Evolutionary conservation across 768 basidiomycete genomes (phyloP).

Genomic region (Goffeauzyma gilvescens): DNA sequence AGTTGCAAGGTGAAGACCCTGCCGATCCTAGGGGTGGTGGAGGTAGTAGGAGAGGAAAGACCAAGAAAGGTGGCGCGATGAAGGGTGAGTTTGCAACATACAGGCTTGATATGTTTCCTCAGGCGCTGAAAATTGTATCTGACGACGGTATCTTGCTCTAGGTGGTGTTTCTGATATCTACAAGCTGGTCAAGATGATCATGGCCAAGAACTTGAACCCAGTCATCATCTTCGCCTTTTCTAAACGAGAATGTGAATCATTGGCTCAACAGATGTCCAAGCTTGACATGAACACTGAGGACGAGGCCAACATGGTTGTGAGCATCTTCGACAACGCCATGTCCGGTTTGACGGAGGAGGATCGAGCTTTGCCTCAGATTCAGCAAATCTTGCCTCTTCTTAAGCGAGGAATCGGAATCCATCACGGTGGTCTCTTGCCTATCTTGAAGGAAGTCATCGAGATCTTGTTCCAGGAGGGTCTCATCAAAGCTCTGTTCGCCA

Average conservation of each 20-base stretch:
- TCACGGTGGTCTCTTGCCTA: constrained; percentile 90
- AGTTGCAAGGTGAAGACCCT: constrained; percentile 70
- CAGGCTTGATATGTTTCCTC: background rate
- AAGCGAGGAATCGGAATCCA: constrained; percentile 94
- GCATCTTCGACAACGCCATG: constrained; percentile 87
- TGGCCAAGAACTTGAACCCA: constrained; percentile 91
- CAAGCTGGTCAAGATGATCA: constrained; percentile 96
- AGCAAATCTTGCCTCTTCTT: constrained; percentile 75
- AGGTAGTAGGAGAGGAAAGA: constrained; percentile 76
- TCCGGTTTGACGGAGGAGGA: constrained; percentile 71
- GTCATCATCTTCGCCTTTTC: constrained; percentile 97
- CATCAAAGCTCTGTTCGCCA: constrained; percentile 94
- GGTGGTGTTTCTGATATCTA: constrained; percentile 72
- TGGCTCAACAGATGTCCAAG: constrained; percentile 82
- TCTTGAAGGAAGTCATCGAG: constrained; percentile 96
- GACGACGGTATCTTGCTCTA: constrained; percentile 20
- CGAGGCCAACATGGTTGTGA: constrained; percentile 67
- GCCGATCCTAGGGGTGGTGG: constrained; percentile 75
- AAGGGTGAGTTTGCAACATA: constrained; percentile 44
- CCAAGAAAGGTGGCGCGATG: constrained; percentile 76
- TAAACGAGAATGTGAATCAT: constrained; percentile 88
- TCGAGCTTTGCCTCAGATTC: constrained; percentile 68
- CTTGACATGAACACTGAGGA: constrained; percentile 84
- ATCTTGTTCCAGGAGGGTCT: constrained; percentile 96
- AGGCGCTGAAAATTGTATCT: background rate